Conservation (phyloP, 1,139 yeast genomes). For the Suhomyces anneliseae region DNA sequence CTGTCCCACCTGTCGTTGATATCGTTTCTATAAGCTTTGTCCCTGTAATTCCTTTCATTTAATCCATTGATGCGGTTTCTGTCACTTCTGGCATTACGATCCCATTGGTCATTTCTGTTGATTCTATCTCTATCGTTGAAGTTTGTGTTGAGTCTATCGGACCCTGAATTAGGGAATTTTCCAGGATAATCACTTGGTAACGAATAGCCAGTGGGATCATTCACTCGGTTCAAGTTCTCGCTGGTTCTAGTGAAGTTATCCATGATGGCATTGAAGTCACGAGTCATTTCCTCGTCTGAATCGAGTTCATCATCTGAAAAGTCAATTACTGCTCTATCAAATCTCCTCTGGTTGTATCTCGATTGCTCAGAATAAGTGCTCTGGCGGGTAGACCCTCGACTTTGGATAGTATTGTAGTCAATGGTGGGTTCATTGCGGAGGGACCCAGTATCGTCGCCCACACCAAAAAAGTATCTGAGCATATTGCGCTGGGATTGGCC, state of each 20-base stretch:
- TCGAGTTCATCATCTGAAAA: constrained; percentile 30
- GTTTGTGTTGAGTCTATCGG: no score
- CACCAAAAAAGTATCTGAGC: constrained; percentile 15
- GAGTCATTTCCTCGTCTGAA: constrained; percentile 12
- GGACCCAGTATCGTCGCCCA: constrained; percentile 19
- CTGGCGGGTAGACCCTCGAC: constrained; percentile 2
- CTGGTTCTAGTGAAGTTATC: constrained; percentile 12
- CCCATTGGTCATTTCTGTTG: neutral
- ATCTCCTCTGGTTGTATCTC: neutral
- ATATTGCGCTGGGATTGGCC: neutral
- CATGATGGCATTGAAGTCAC: constrained; percentile 11
- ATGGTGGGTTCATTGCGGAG: constrained; percentile 40
- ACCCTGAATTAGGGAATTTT: constrained; percentile 11
- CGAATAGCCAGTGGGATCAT: constrained; percentile 4
- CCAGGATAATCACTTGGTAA: constrained; percentile 25
- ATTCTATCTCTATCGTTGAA: neutral
- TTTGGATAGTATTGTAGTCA: constrained; percentile 32
- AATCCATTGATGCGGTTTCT: neutral
- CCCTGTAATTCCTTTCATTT: no score
- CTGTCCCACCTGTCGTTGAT: neutral
- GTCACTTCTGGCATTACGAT: neutral
- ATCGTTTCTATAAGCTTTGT: neutral
- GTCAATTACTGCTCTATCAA: constrained; percentile 10
- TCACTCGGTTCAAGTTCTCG: constrained; percentile 3
- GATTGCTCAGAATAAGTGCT: neutral